A percentile compares a stretch with the other conserved stretches of the same genome.
Conservation (phyloP, 2,329 filamentous ascomycete genomes). For the Alternaria longipes region DNA sequence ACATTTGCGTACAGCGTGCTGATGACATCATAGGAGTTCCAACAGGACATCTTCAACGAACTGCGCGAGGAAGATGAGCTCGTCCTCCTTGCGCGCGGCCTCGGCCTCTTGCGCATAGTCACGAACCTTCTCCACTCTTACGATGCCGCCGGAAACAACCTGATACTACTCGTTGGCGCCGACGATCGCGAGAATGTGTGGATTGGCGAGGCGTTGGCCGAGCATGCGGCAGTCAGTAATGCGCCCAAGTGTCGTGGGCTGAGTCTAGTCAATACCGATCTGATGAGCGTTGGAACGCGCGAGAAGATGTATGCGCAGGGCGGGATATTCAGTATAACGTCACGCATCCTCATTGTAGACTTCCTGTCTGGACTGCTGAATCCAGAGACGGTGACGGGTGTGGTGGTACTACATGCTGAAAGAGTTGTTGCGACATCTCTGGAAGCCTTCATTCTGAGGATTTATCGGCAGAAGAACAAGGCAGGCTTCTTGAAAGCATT, state of each 20-base stretch:
- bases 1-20: conserved; percentile 16
- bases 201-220: conserved; percentile 94
- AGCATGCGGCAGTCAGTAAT: conserved; percentile 91
- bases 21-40: conserved; percentile 71
- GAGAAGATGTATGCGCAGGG: conserved; percentile 92
- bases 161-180: conserved; percentile 88
- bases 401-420: conserved; percentile 90
- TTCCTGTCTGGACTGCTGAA: conserved; percentile 84
- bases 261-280: conserved; percentile 92
- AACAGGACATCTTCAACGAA: conserved; percentile 86
- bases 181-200: conserved; percentile 94
- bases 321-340: conserved; percentile 95
- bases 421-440: conserved; percentile 83
- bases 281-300: conserved; percentile 83
- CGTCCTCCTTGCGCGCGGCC: conserved; percentile 87
- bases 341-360: conserved; percentile 92
- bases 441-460: conserved; percentile 93
- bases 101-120: conserved; percentile 89
- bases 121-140: conserved; percentile 98
- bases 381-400: conserved; percentile 83
- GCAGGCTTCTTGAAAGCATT: conserved; percentile 94
- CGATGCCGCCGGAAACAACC: conserved; percentile 92
- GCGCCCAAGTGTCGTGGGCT: conserved; percentile 83
- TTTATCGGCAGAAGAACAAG: conserved; percentile 96
- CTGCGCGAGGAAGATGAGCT: conserved; percentile 87